A percentile compares a stretch with the other conserved stretches of the same genome.
phyloP scores from a whole-genome alignment of 352 stramenopile species.

The Saprolegnia diclina region DNA sequence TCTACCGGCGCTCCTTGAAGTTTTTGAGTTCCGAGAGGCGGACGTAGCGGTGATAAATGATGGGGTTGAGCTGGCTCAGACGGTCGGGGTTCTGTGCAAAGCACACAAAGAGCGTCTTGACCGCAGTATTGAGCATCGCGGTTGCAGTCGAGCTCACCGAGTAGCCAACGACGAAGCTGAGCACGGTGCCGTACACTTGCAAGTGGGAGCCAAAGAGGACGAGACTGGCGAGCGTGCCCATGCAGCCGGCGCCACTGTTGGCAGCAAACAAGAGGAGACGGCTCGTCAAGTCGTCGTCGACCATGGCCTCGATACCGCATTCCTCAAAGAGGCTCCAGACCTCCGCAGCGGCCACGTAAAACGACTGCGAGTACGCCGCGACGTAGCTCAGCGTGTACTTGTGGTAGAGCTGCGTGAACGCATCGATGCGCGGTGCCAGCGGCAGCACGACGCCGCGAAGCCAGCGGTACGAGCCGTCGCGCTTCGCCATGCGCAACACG shows the following conservation, averaged over 20 bases:
- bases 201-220: conserved; percentile 24
- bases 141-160: conserved; percentile 71
- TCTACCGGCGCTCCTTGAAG: conserved; percentile 46
- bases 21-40: conserved; percentile 78
- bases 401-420: conserved; percentile 82
- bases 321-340: conserved; percentile 70
- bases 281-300: conserved; percentile 80
- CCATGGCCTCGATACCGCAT: conserved; percentile 77
- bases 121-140: conserved; percentile 61
- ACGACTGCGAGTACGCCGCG: conserved; percentile 72
- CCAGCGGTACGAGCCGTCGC: conserved; percentile 46
- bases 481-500: conserved; percentile 61
- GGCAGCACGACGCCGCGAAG: conserved; percentile 33
- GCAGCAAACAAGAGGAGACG: conserved; percentile 60
- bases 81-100: conserved; percentile 75
- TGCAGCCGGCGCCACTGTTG: conserved; percentile 75
- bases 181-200: conserved; percentile 64
- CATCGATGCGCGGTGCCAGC: conserved; percentile 52
- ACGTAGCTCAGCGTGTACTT: conserved; percentile 84
- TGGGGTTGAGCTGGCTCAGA: conserved; percentile 71
- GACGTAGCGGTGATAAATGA: conserved; percentile 85
- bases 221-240: conserved; percentile 56
- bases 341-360: conserved; percentile 69
- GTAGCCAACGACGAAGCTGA: conserved; percentile 72
- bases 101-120: conserved; percentile 85